These are phyloP conservation scores for Pseudozyma sp. DNA, from an alignment of 1,284 basidiomycete genomes.

Conservation along the genomic window DNA sequence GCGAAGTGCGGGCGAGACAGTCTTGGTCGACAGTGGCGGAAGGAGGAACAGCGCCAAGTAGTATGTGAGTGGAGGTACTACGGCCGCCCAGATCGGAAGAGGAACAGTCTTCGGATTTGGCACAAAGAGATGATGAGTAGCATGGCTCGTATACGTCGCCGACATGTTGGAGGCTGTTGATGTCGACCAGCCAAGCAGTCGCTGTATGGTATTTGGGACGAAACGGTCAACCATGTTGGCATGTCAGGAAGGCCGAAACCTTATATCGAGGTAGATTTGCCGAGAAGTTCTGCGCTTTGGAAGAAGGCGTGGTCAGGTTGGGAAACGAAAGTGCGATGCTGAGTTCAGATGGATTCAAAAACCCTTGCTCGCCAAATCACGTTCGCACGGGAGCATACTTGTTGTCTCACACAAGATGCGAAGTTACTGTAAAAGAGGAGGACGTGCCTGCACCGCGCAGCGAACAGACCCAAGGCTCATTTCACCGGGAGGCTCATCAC, in stretches of 20 bases:
- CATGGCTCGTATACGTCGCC: conserved; percentile 14
- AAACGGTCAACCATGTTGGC: conserved; percentile 10
- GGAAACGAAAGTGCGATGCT: neutral
- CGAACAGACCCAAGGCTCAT: no score
- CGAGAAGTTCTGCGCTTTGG: neutral
- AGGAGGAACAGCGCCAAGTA: conserved; percentile 43
- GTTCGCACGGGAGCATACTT: neutral
- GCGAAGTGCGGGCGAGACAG: conserved; percentile 13
- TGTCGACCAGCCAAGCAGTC: conserved; percentile 11
- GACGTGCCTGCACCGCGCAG: no score
- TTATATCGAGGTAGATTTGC: neutral
- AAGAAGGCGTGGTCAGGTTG: neutral
- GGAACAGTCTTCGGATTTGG: conserved; percentile 22
- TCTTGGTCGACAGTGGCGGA: conserved; percentile 34
- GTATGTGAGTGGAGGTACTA: conserved; percentile 49
- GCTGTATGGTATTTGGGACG: conserved; percentile 8
- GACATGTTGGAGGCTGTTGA: conserved; percentile 19
- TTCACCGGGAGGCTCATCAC: no score
- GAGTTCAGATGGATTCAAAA: conserved; percentile 7
- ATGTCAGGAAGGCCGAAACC: neutral
- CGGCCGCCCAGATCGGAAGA: conserved; percentile 43
- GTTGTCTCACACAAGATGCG: neutral
- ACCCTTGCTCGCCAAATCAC: conserved; percentile 15
- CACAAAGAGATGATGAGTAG: conserved; percentile 37
- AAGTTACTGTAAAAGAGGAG: no score